Conservation (phyloP, 2,329 filamentous ascomycete species). For the Sporothrix pallida region DNA sequence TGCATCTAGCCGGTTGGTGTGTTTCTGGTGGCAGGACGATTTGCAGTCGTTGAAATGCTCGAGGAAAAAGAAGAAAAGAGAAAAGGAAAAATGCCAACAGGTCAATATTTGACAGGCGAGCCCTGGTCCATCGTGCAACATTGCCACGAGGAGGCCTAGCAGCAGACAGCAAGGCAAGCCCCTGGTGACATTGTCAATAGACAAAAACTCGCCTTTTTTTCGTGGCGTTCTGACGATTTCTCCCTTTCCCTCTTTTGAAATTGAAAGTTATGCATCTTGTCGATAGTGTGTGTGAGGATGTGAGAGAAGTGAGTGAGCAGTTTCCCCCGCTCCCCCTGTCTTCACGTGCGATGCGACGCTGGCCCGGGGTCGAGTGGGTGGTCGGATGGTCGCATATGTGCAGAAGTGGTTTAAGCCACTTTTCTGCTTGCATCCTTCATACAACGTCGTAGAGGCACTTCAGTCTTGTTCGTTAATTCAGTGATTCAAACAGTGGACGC, state of each 20-base stretch:
- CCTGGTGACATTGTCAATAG: background rate
- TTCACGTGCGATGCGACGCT: constrained; percentile 20
- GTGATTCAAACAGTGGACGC: too few species aligned
- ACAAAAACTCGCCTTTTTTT: background rate
- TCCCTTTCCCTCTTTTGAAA: background rate
- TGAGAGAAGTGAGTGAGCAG: too few species aligned
- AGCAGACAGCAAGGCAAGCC: background rate
- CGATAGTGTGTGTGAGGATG: background rate
- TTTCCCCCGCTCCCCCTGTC: constrained; percentile 1
- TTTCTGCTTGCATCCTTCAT: background rate
- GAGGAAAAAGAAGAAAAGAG: background rate
- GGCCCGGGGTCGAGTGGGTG: background rate
- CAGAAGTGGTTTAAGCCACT: background rate
- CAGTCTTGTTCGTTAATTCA: background rate
- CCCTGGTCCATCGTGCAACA: background rate
- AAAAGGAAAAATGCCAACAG: background rate
- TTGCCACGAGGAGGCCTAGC: background rate
- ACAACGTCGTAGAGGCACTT: too few species aligned
- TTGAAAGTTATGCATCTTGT: constrained; percentile 11
- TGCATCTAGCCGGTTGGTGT: constrained; percentile 5
- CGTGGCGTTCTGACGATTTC: background rate
- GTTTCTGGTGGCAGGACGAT: background rate
- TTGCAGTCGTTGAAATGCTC: background rate
- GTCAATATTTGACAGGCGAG: too few species aligned
- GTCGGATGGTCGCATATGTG: background rate